Base-by-base conservation (phyloP, 2,329 filamentous ascomycete genomes). In the Fonsecaea pugnacius region DNA sequence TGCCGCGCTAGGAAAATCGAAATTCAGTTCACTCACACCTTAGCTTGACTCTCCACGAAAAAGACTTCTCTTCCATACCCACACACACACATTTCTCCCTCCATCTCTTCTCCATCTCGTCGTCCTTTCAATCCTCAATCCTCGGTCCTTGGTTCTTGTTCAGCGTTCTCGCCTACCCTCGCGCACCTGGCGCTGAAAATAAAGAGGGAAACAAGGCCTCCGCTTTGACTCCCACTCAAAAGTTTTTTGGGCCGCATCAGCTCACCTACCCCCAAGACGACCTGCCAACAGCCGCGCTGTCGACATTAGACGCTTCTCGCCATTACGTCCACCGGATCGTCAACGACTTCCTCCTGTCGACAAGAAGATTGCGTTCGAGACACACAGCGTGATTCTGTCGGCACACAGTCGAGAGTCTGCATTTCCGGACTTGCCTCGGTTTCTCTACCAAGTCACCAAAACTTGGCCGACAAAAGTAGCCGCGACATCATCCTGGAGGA, bases 1-100 rank as follows among this genome's bases (percentile, higher is more conserved):
- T 67, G 65, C 62, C 65, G 65, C 65, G 65, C 65, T 67, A 67
- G 65, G 60, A 64, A 58, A 64, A 60, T 63, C 35, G 58, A 60
- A 67, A 67, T 67, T 67, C 65, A 64, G 60, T 51, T 53, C 48
- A 58, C 51, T 40, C 56, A 64, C 33, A 58, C 38, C 61, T 53
- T 53, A 55, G 55, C 56, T 60, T 56, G 56, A 59, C 48, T 38
- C 58, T 61, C 51, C 50, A 60, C 51, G 60, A 66, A 66, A 66
- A 66, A 63, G 55, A 64, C 64, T 64, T 55, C 60, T 50, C 61
- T 52, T 59, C 64, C 43, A 48, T 64, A 59, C 63, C 60, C 60
- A 55, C 63, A 56, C 63, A 65, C 32, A 65, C 32, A 48, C 46
- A 46, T 30, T 53, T 53, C 65, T 59, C 58, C 56, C 58, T 60